Percentiles rank a stretch among this genome's conserved stretches.
phyloP scores from a whole-genome alignment of 2,329 filamentous ascomycete species.

The Taxawa tesnikishii region DNA sequence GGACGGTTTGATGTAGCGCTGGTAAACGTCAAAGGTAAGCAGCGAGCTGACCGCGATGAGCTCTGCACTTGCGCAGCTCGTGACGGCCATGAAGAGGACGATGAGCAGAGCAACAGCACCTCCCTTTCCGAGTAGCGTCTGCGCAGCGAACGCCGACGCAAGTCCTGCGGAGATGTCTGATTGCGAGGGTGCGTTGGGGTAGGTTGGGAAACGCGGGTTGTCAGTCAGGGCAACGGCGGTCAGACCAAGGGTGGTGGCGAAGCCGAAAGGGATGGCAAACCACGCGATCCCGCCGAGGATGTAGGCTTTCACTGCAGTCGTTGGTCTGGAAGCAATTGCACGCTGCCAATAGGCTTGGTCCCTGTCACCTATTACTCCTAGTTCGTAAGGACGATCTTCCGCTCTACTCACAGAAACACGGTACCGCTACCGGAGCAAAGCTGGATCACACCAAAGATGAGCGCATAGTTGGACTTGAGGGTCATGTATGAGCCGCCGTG shows the following conservation, averaged over 20 bases:
- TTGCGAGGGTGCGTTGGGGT: conserved; percentile 13
- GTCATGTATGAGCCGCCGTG: conserved; percentile 28
- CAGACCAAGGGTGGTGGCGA: conserved; percentile 34
- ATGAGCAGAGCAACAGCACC: conserved; percentile 13
- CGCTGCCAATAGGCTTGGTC: conserved; percentile 36
- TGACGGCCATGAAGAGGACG: conserved; percentile 18
- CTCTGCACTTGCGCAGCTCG: conserved; percentile 19
- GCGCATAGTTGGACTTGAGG: conserved; percentile 25
- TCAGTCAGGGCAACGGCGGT: conserved; percentile 31
- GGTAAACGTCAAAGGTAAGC: conserved; percentile 28
- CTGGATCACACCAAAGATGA: conserved; percentile 31
- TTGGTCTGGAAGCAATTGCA: conserved; percentile 27
- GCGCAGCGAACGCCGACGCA: conserved; percentile 12
- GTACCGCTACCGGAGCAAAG: conserved; percentile 21
- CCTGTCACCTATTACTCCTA: conserved; percentile 4
- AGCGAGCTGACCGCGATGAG: conserved; percentile 27
- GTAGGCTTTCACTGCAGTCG: conserved; percentile 24
- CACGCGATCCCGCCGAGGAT: conserved; percentile 33
- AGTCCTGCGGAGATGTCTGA: conserved; percentile 14
- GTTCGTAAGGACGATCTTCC: conserved; percentile 25
- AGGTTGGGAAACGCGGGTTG: conserved; percentile 30
- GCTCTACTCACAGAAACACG: conserved; percentile 12
- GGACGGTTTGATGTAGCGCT: conserved; percentile 25
- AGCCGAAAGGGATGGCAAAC: conserved; percentile 36
- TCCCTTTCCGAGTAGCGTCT: conserved; percentile 12